Percentiles rank a stretch among this genome's conserved stretches.
Evolutionary conservation across 371 early-diverging fungal species (phyloP).

Genomic region (Batkoa obscura): DNA sequence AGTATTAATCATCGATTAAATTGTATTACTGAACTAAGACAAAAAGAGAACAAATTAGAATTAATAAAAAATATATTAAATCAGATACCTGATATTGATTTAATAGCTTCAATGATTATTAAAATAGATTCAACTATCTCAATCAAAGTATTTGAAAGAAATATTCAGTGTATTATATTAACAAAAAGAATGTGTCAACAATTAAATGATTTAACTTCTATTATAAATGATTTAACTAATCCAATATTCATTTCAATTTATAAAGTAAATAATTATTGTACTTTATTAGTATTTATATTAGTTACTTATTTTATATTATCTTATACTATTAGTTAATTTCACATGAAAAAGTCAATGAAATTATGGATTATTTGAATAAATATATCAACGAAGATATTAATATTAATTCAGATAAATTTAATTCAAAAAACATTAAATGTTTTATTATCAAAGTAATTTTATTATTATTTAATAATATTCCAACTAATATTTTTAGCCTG

Average conservation of each 20-base stretch:
- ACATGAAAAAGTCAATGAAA: slow-evolving; percentile 12
- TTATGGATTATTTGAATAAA: slow-evolving; percentile 19
- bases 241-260: slow-evolving; percentile 9
- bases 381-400: slow-evolving; percentile 42
- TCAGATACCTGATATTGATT: not conserved
- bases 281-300: slow-evolving; percentile 13
- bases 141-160: slow-evolving; percentile 20
- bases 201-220: slow-evolving; percentile 35
- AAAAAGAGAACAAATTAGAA: slow-evolving; percentile 8
- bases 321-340: slow-evolving; percentile 35
- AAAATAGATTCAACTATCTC: slow-evolving; percentile 20
- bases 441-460: slow-evolving; percentile 49
- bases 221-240: slow-evolving; percentile 15
- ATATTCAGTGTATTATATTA: slow-evolving; percentile 34
- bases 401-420: not conserved
- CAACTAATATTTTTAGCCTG: slow-evolving; percentile 60
- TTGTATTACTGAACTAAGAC: slow-evolving; percentile 12
- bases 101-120: slow-evolving; percentile 17
- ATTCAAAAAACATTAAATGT: not conserved
- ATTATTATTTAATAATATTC: slow-evolving; percentile 56
- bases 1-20: slow-evolving; percentile 13
- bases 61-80: not conserved
- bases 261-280: slow-evolving; percentile 9
- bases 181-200: slow-evolving; percentile 45
- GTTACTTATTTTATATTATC: slow-evolving; percentile 1